Evolutionary conservation across 169 alveolate genomes (phyloP), one percentile per base, ranked within the genome.

Genomic region (Plasmodium blacklocki): DNA sequence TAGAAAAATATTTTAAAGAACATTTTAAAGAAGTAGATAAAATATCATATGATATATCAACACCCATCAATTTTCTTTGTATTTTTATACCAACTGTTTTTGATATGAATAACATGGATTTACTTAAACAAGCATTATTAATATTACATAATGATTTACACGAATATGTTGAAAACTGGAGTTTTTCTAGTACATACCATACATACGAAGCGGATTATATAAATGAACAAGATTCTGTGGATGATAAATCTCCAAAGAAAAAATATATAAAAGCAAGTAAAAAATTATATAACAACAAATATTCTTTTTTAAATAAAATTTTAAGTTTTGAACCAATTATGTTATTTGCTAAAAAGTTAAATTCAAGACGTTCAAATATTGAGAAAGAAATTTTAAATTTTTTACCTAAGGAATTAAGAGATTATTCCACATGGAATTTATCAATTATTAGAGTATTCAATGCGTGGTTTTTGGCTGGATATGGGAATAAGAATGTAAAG

Each of bases 401-500:
- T 21, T 15, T 83, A 59, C 91, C 91, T 14, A 83, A 83, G 19
- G 91, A 83, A 45, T 83, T 83, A 43, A 70, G 74, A 45, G 73
- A 67, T n/a, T 83, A 83, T 58, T 83, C 91, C 0, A 71, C 85
- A 49, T 83, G 91, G 91, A 83, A 83, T 59, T 39, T 83, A 3
- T 70, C 91, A 3, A 11, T 70, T 12, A 83, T 71, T 45, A 62
- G 91, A 58, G 91, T 70, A 15, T 71, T 71, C 47, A 83, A 83
- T 83, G 91, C 91, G 1, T 83, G 91, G 91, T 71, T 83, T 56
- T 58, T 83, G 18, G 83, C 86, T 54, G 91, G 91, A 8, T 83
- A 83, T 70, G 91, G 91, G 19, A 83, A 83, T 47, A 71, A 83
- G 47, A 83, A 83, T 58, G 73, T 83, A 26, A 92, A 83, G 60